Conservation (phyloP, 768 basidiomycete species). For the Pisolithus albus region DNA sequence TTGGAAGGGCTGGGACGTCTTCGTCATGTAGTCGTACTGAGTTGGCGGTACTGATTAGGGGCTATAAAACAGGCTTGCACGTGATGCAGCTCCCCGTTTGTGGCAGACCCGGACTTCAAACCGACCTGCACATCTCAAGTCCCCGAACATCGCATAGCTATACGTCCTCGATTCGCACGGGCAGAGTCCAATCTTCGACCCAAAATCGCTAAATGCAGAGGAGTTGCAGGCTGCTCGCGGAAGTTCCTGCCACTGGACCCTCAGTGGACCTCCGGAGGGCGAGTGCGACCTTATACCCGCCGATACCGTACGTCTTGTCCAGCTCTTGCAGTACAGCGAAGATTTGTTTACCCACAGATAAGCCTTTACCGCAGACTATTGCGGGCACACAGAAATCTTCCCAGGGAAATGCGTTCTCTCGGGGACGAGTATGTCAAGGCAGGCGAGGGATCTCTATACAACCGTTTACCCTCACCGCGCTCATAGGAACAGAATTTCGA, state of each 20-base stretch:
- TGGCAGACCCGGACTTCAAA: too few species aligned
- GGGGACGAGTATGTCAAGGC: conserved; percentile 84
- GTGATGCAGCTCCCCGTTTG: too few species aligned
- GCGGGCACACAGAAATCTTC: conserved; percentile 69
- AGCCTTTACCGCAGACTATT: conserved; percentile 80
- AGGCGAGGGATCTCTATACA: conserved; percentile 35
- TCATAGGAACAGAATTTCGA: conserved; percentile 63
- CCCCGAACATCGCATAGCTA: too few species aligned
- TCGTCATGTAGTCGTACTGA: too few species aligned
- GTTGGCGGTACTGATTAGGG: too few species aligned
- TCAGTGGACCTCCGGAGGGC: conserved; percentile 57
- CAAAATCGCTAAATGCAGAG: conserved; percentile 9
- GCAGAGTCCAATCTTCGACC: too few species aligned
- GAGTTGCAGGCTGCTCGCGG: conserved; percentile 19
- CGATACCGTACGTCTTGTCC: conserved; percentile 57
- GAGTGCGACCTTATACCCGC: conserved; percentile 69
- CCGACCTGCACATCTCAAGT: too few species aligned
- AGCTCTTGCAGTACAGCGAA: neutral
- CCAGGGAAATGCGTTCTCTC: conserved; percentile 72
- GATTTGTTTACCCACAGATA: neutral
- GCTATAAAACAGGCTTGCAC: too few species aligned
- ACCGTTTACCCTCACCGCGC: neutral
- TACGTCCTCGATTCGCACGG: too few species aligned
- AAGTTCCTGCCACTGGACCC: conserved; percentile 41
- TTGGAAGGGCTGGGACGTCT: too few species aligned